Base-by-base conservation (phyloP, 176 grass and related monocot species). In the Tillandsia leiboldiana region DNA sequence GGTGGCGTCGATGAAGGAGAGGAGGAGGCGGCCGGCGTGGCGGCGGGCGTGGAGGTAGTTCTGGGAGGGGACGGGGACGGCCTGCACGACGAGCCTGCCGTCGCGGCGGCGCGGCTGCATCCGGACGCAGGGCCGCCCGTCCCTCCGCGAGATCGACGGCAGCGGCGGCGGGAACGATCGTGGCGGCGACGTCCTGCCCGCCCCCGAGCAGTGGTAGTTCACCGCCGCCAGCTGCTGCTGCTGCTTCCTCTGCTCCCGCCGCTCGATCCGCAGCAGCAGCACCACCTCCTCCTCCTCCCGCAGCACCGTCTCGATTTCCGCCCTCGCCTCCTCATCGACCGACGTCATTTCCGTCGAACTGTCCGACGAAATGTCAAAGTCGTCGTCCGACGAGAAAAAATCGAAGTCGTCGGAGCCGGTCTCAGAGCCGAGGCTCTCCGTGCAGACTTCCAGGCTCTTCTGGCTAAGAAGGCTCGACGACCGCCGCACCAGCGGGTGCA, bases 361-460 rank as follows among this genome's bases (percentile, higher is more conserved):
- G 33, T 42, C 0, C 33, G 33, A 42, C 33, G 33, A 42, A 42
- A 42, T 42, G 33, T 42, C 33, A 0, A 42, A 42, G 33, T 42
- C 70, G 18, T 20, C 59, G 11, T 71, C 72, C 12, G 64, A 54
- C 15, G 75, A 68, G 69, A 50, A 79, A 42, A 42, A 42, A 7
- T 42, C 33, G 66, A 77, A 77, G 12, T 77, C 75, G 24, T 79
- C 87, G 0, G 94, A 87, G 49, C 94, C 94, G 3, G 80, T 92
- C 77, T 99, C 94, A 51, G 87, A 93, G 70, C 94, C 89, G 51
- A 99, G 94, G 85, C 90, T 99, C 84, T 99, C 94, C 10, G 94
- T 99, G 89, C 94, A 99, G 67, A 93, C 64, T 79, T 88, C 76
- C 12, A 99, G 94, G 94, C 89, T 99, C 73, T 83, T 90, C 82